A percentile compares a stretch with the other conserved stretches of the same genome.
Conservation (phyloP, 768 basidiomycete genomes). For the Suillus hirtellus region DNA sequence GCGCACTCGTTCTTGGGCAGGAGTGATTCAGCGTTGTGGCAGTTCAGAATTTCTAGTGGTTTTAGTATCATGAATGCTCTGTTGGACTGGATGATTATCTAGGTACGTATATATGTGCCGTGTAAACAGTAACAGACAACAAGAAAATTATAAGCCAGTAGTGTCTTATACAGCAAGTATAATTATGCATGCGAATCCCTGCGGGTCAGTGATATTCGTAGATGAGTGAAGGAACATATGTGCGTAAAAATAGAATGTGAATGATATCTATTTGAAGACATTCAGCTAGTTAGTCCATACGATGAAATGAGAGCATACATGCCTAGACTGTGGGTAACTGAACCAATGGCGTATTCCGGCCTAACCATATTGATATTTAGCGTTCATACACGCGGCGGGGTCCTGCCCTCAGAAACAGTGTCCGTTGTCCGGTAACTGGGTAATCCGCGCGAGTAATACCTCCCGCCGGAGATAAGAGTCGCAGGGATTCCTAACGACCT, state of each 20-base stretch:
- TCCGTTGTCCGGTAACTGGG: constrained; percentile 13
- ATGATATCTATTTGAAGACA: neutral
- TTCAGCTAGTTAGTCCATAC: neutral
- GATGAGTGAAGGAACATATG: neutral
- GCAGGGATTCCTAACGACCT: constrained; percentile 6
- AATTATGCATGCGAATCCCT: neutral
- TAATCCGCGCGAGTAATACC: constrained; percentile 12
- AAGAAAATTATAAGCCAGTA: constrained; percentile 1
- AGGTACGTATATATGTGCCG: neutral
- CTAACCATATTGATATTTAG: constrained; percentile 10
- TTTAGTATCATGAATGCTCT: neutral
- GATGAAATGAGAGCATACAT: neutral
- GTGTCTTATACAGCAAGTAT: constrained; percentile 1
- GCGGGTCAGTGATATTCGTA: neutral
- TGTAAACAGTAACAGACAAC: neutral
- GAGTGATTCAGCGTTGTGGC: neutral
- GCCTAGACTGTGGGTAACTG: neutral
- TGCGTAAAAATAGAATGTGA: neutral
- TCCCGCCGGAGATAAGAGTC: constrained; percentile 13
- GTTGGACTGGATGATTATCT: neutral
- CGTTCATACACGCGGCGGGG: constrained; percentile 10
- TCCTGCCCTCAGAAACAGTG: constrained; percentile 7
- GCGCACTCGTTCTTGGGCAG: constrained; percentile 43
- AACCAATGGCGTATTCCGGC: neutral
- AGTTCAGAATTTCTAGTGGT: too few relatives aligned